phyloP scores from a whole-genome alignment of 257 asterid species.

The Lavandula angustifolia region DNA sequence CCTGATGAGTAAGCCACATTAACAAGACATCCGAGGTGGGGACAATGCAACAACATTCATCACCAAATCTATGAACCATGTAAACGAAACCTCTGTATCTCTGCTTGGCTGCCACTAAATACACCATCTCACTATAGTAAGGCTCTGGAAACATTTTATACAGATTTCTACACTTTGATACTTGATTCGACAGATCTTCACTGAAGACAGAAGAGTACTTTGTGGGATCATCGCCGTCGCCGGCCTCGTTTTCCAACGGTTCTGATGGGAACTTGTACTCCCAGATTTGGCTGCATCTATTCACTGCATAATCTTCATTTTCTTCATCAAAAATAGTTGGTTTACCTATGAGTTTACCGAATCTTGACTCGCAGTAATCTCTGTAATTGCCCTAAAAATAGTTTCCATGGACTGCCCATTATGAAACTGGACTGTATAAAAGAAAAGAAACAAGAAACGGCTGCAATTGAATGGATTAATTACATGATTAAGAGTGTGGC shows the following conservation, averaged over 20 bases:
- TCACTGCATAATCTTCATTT: slow-evolving; percentile 78
- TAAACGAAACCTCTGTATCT: slow-evolving; percentile 71
- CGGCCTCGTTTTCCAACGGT: slow-evolving; percentile 70
- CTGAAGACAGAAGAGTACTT: slow-evolving; percentile 15
- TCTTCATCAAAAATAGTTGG: slow-evolving; percentile 74
- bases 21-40: slow-evolving; percentile 84
- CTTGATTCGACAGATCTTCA: slow-evolving; percentile 58
- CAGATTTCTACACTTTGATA: slow-evolving; percentile 51
- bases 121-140: slow-evolving; percentile 65
- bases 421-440: neutral
- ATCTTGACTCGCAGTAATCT: slow-evolving; percentile 74
- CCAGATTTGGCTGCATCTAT: slow-evolving; percentile 81
- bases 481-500: slow-evolving; percentile 81
- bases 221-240: slow-evolving; percentile 31
- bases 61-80: slow-evolving; percentile 59
- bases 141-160: slow-evolving; percentile 59
- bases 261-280: slow-evolving; percentile 59
- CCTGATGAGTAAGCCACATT: slow-evolving; percentile 91
- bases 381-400: slow-evolving; percentile 56
- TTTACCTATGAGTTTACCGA: slow-evolving; percentile 71
- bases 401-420: slow-evolving; percentile 2
- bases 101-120: slow-evolving; percentile 75
- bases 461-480: slow-evolving; percentile 1
- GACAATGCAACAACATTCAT: slow-evolving; percentile 55
- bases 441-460: too few relatives aligned